Conservation (phyloP, 495 filamentous ascomycete species). For the Podospora tetraspora region DNA sequence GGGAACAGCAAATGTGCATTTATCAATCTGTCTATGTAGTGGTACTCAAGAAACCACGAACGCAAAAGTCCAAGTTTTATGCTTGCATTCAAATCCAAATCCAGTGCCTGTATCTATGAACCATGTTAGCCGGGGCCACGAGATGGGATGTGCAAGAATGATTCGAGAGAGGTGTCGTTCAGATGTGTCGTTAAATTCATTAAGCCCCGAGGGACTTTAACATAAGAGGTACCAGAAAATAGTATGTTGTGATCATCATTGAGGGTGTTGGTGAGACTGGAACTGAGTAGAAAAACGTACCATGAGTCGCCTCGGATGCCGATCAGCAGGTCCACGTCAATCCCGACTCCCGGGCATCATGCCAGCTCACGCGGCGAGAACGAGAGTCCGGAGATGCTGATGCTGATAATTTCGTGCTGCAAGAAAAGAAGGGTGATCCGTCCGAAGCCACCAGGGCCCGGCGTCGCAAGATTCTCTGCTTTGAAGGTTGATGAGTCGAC, state of each 20-base stretch:
- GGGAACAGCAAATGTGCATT: not conserved
- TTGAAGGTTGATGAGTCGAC: not conserved
- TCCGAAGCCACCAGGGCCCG: too few species aligned
- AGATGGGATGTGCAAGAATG: constrained; percentile 1
- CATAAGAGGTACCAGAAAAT: constrained; percentile 64
- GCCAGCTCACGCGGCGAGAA: not conserved
- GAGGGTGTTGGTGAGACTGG: constrained; percentile 11
- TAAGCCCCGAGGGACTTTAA: constrained; percentile 45
- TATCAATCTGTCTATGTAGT: not conserved
- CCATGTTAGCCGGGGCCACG: constrained; percentile 19
- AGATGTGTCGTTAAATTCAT: constrained; percentile 60
- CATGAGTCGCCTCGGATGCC: not conserved
- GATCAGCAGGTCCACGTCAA: not conserved
- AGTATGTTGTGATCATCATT: constrained; percentile 46
- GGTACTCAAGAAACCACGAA: not conserved
- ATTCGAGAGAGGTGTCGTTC: constrained; percentile 28
- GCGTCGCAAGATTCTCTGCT: not conserved
- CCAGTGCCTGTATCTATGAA: not conserved
- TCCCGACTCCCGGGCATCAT: not conserved
- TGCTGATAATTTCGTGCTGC: not conserved
- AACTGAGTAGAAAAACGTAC: constrained; percentile 11
- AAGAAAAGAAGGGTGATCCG: not conserved
- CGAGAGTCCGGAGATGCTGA: not conserved
- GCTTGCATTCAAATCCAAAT: not conserved
- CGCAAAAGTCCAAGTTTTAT: not conserved